Evolutionary conservation across 2,329 filamentous ascomycete genomes (phyloP).

Genomic region (Xylaria sp.): DNA sequence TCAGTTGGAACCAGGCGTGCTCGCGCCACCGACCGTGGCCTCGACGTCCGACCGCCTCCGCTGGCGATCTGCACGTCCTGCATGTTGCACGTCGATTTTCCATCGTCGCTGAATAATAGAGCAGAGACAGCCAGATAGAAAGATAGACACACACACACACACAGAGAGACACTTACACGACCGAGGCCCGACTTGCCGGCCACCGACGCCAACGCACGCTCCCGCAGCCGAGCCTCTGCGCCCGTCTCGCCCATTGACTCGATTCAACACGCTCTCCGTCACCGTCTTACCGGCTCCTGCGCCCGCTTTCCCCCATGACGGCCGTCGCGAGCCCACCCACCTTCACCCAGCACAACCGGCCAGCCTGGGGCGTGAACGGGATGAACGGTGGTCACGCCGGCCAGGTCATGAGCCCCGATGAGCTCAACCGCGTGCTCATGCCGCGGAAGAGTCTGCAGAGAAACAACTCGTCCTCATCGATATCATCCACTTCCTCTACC

Average conservation of each 20-base stretch:
- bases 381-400: slow-evolving; percentile 50
- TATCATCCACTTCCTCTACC: slow-evolving; percentile 72
- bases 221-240: slow-evolving; percentile 35
- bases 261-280: slow-evolving; percentile 30
- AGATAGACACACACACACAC: not conserved
- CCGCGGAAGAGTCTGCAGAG: slow-evolving; percentile 87
- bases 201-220: slow-evolving; percentile 9
- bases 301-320: slow-evolving; percentile 66
- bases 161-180: not conserved
- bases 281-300: slow-evolving; percentile 30
- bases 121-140: not conserved
- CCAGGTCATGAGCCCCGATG: slow-evolving; percentile 78
- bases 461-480: slow-evolving; percentile 89
- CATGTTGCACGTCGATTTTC: slow-evolving; percentile 23
- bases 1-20: slow-evolving; percentile 17
- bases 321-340: slow-evolving; percentile 73
- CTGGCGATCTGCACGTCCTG: slow-evolving; percentile 21
- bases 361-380: slow-evolving; percentile 72
- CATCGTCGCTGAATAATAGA: slow-evolving; percentile 26
- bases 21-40: slow-evolving; percentile 19
- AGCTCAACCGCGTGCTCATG: slow-evolving; percentile 87
- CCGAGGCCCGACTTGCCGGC: slow-evolving; percentile 18
- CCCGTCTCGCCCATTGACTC: slow-evolving; percentile 36
- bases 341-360: slow-evolving; percentile 70
- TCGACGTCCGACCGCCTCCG: slow-evolving; percentile 26